phyloP scores from a whole-genome alignment of 2,329 filamentous ascomycete genomes.

The Lachnellula cervina region DNA sequence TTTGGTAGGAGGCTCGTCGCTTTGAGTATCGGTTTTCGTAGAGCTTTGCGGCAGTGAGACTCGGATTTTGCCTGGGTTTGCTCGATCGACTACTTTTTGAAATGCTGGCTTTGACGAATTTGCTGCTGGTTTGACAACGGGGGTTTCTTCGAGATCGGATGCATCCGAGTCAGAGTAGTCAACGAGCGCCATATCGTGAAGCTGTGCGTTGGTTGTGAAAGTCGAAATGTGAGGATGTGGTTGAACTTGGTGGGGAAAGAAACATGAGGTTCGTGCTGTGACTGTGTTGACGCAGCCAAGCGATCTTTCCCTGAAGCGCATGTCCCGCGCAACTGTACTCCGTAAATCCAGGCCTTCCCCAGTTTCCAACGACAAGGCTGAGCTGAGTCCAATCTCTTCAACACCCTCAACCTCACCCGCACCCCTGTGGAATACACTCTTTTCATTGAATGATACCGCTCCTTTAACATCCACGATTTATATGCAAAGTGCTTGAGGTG shows the following conservation, averaged over 20 bases:
- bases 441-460: neutral
- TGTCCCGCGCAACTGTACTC: neutral
- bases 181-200: constrained; percentile 55
- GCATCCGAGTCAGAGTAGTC: constrained; percentile 65
- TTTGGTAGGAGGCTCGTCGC: constrained; percentile 63
- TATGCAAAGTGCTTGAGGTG: constrained; percentile 1
- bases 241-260: neutral
- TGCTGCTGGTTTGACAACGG: constrained; percentile 30
- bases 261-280: constrained; percentile 9
- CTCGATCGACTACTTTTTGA: constrained; percentile 75
- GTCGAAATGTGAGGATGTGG: too few species aligned
- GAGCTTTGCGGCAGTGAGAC: constrained; percentile 63
- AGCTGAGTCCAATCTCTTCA: neutral
- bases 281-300: neutral
- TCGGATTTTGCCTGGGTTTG: constrained; percentile 77
- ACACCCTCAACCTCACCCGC: neutral
- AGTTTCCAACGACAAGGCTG: constrained; percentile 13
- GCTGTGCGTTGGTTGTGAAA: neutral
- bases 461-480: neutral
- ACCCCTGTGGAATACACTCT: neutral
- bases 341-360: constrained; percentile 3
- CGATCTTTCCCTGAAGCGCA: neutral
- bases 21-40: constrained; percentile 33
- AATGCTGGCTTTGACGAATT: constrained; percentile 55
- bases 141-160: constrained; percentile 48